Evolutionary conservation across 441 rosid genomes (phyloP).

Genomic region (Gossypium lobatum): DNA sequence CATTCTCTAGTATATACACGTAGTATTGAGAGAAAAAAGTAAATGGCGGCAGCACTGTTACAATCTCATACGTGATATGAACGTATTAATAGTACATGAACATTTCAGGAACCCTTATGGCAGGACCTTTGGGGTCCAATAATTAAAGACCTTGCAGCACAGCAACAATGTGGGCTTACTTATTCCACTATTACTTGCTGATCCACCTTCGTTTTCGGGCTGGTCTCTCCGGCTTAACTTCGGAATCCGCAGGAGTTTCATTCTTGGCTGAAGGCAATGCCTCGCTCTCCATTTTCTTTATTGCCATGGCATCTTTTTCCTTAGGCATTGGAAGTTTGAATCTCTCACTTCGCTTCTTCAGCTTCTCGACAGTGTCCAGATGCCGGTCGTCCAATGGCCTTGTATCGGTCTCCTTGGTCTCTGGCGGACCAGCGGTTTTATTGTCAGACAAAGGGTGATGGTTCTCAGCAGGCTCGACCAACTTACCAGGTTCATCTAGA

Average conservation of each 20-base stretch:
- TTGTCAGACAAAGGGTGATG: slow-evolving; percentile 40
- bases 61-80: slow-evolving; percentile 13
- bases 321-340: slow-evolving; percentile 94
- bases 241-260: slow-evolving; percentile 53
- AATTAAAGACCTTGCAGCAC: slow-evolving; percentile 12
- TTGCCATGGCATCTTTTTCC: slow-evolving; percentile 58
- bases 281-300: slow-evolving; percentile 66
- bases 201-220: slow-evolving; percentile 90
- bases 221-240: slow-evolving; percentile 87
- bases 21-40: slow-evolving; percentile 10
- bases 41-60: slow-evolving; percentile 21
- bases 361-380: slow-evolving; percentile 90
- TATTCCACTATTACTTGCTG: slow-evolving; percentile 39
- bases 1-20: slow-evolving; percentile 38
- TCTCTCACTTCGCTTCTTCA: slow-evolving; percentile 97
- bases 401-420: slow-evolving; percentile 49
- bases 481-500: slow-evolving; percentile 33
- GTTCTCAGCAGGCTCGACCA: slow-evolving; percentile 35
- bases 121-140: slow-evolving; percentile 8
- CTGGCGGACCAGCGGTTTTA: slow-evolving; percentile 36
- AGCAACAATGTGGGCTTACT: slow-evolving; percentile 7
- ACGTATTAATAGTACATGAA: slow-evolving; percentile 16
- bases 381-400: slow-evolving; percentile 65
- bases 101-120: slow-evolving; percentile 19
- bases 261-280: slow-evolving; percentile 45